These are phyloP conservation scores for Leccinum fibrillosum DNA, from an alignment of 768 basidiomycete genomes.

Conservation along the genomic window DNA sequence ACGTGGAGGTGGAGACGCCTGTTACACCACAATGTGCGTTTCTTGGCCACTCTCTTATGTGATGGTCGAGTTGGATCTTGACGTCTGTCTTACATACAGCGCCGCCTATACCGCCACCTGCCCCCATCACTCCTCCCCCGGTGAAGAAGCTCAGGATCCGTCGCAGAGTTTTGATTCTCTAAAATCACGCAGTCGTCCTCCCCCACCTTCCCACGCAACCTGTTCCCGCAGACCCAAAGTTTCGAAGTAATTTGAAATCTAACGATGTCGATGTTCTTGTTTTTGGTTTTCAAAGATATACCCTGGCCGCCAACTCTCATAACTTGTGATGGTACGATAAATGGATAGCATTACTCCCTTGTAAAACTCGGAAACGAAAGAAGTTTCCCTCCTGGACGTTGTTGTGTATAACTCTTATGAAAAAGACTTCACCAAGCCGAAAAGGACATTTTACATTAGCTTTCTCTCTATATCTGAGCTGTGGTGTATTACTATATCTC, in stretches of 20 bases:
- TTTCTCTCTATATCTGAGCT: background rate
- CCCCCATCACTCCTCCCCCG: slow-evolving; percentile 7
- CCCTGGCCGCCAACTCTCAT: slow-evolving; percentile 2
- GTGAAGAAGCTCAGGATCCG: slow-evolving; percentile 32
- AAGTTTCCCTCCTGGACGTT: slow-evolving; percentile 4
- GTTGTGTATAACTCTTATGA: background rate
- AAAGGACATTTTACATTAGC: slow-evolving; percentile 3
- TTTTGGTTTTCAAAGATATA: slow-evolving; percentile 7
- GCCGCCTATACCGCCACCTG: slow-evolving; percentile 8
- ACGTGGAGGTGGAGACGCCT: slow-evolving; percentile 2
- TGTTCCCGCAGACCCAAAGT: background rate
- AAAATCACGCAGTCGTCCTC: background rate
- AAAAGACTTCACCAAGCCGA: background rate
- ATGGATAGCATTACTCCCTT: slow-evolving; percentile 16
- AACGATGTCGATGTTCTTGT: slow-evolving; percentile 5
- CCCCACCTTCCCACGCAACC: background rate
- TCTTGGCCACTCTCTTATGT: background rate
- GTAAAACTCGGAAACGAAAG: background rate
- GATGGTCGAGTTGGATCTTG: slow-evolving; percentile 1
- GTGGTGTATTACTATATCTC: background rate
- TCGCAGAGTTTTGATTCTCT: slow-evolving; percentile 30
- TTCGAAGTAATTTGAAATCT: slow-evolving; percentile 3
- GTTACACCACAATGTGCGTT: slow-evolving; percentile 12
- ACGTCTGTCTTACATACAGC: slow-evolving; percentile 3
- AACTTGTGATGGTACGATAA: slow-evolving; percentile 14